Conservation (phyloP, 352 stramenopile species). For the Phytophthora cactorum region DNA sequence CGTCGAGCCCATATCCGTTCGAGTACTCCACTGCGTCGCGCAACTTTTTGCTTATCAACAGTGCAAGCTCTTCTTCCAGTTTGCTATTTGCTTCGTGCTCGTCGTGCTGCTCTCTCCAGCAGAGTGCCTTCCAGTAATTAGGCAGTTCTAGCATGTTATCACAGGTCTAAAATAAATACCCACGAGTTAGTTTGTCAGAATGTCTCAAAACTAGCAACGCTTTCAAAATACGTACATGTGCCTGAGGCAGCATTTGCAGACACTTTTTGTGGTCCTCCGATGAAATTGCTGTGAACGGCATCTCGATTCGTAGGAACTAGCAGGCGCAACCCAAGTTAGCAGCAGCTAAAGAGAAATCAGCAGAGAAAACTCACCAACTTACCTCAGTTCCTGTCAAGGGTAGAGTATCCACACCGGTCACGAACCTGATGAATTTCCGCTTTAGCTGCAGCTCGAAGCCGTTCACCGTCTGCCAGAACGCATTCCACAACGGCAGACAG, state of each 20-base stretch:
- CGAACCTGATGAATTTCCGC: slow-evolving; percentile 76
- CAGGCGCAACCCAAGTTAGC: not conserved
- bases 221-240: slow-evolving; percentile 53
- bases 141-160: slow-evolving; percentile 79
- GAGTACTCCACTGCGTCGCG: slow-evolving; percentile 63
- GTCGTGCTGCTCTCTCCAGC: slow-evolving; percentile 51
- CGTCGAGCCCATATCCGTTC: slow-evolving; percentile 70
- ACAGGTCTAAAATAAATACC: slow-evolving; percentile 51
- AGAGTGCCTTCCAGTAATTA: slow-evolving; percentile 77
- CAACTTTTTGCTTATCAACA: slow-evolving; percentile 63
- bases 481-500: slow-evolving; percentile 43
- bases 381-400: slow-evolving; percentile 73
- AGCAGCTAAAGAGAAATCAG: not conserved
- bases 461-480: slow-evolving; percentile 66
- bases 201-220: not conserved
- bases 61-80: slow-evolving; percentile 51
- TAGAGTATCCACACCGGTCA: slow-evolving; percentile 73
- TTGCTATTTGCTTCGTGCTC: slow-evolving; percentile 25
- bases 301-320: slow-evolving; percentile 81
- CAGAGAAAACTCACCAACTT: slow-evolving; percentile 5
- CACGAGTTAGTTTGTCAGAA: not conserved
- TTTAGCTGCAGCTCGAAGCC: slow-evolving; percentile 58
- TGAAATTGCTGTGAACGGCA: slow-evolving; percentile 65
- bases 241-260: slow-evolving; percentile 72
- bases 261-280: slow-evolving; percentile 48